These are phyloP conservation scores for Lentinula aciculospora DNA, from an alignment of 768 basidiomycete species.

Conservation along the genomic window DNA sequence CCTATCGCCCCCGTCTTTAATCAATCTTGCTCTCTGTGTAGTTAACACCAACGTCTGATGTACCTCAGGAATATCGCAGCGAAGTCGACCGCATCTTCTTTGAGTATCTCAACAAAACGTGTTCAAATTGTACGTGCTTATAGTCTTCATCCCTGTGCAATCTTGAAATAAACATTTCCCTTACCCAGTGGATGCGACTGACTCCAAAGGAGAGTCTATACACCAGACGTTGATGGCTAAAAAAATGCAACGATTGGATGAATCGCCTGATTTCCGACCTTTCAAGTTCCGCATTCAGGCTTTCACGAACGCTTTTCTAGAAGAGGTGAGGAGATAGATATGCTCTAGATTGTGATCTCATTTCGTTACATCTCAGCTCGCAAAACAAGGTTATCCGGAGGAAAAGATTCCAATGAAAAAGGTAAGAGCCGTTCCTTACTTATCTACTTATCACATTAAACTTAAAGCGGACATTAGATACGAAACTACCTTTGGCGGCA, in stretches of 20 bases:
- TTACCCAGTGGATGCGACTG: constrained; percentile 78
- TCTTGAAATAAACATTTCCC: neutral
- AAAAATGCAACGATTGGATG: constrained; percentile 96
- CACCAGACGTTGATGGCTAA: constrained; percentile 99
- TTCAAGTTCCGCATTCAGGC: constrained; percentile 99
- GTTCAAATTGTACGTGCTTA: constrained; percentile 76
- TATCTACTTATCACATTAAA: constrained; percentile 6
- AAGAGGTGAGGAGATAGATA: constrained; percentile 52
- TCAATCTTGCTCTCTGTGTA: neutral
- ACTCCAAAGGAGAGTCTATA: constrained; percentile 93
- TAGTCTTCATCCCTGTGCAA: constrained; percentile 3
- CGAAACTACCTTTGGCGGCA: constrained; percentile 96
- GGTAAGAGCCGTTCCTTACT: constrained; percentile 35
- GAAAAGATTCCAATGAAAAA: constrained; percentile 97
- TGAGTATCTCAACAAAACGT: constrained; percentile 80
- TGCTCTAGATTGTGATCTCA: neutral
- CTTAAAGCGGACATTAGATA: constrained; percentile 40
- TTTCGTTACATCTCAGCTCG: constrained; percentile 46
- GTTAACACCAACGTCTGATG: constrained; percentile 35
- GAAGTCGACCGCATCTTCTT: constrained; percentile 91
- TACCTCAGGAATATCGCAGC: constrained; percentile 73
- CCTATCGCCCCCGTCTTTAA: neutral
- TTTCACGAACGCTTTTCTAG: constrained; percentile 93
- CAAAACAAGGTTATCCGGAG: constrained; percentile 81
- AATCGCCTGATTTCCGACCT: constrained; percentile 93